Base-by-base conservation (phyloP, 495 filamentous ascomycete genomes). In the Penicillium bovifimosum region DNA sequence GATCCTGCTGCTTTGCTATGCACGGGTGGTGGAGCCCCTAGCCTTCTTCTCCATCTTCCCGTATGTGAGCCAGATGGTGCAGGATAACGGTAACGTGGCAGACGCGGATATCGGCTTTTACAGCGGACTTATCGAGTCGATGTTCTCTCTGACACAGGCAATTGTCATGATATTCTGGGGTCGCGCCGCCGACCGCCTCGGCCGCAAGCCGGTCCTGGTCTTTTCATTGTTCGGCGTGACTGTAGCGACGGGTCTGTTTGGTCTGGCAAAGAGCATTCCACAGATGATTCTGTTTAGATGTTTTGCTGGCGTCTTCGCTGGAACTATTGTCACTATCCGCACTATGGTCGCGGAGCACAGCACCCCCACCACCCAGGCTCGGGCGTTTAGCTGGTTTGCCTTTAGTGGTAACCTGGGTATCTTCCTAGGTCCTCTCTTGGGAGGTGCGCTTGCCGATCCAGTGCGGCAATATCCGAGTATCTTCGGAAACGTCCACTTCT, bases 21-120 rank as follows among this genome's bases (percentile, higher is more conserved):
- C 81, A 1, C 76, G 84, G 9, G 62, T 83, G n/a, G 65, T 87
- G n/a, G 86, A 90, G 65, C 86, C 86, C 4, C 71, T 88, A 29
- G 82, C 84, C 13, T 90, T 84, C 69, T 90, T 88, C 69, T 77
- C 74, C 57, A 87, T 88, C 62, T 84, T 90, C 62, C 86, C 86
- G 0, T 90, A 85, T 67, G 79, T 90, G 62, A 86, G 80, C 60
- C 67, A 82, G 54, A 90, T 90, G 86, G 77, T 84, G 5, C 70
- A 77, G 58, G 69, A 80, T 28, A 80, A 78, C 54, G 86, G 84
- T 4, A 54, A 72, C 28, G 58, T 88, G 8, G 40, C 64, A 14
- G 73, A 80, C 47, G 59, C 69, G 31, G 80, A 86, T 69, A 77
- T 87, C 34, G 86, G 86, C 41, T 88, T 87, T 68, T 88, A 86